A percentile compares a stretch with the other conserved stretches of the same genome.
These are phyloP conservation scores for Chaetomium tenue DNA, from an alignment of 495 filamentous ascomycete species.

Conservation along the genomic window DNA sequence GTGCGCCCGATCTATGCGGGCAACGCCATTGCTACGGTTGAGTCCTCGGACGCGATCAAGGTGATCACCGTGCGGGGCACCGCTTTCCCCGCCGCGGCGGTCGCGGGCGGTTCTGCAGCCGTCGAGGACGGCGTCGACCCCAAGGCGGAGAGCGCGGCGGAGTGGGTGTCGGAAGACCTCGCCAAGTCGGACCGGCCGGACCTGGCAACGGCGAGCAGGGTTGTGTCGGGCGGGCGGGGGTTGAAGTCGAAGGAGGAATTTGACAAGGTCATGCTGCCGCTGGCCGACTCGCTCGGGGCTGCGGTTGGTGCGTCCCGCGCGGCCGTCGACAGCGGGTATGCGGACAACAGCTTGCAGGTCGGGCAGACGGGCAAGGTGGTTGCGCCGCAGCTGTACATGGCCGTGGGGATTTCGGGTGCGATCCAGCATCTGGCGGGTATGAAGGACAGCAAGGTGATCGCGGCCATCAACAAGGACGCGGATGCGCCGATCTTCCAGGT, in stretches of 20 bases:
- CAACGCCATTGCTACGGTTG: slow-evolving; percentile 95
- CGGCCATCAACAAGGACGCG: slow-evolving; percentile 94
- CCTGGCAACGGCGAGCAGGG: slow-evolving; percentile 77
- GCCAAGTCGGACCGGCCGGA: slow-evolving; percentile 94
- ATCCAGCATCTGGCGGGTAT: slow-evolving; percentile 99
- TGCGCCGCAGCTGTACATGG: slow-evolving; percentile 91
- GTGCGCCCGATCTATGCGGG: slow-evolving; percentile 97
- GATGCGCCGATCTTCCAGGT: slow-evolving; percentile 99
- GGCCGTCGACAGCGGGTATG: slow-evolving; percentile 95
- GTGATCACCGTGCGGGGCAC: slow-evolving; percentile 90
- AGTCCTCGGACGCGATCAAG: slow-evolving; percentile 83
- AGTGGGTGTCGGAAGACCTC: slow-evolving; percentile 94
- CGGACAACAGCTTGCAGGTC: slow-evolving; percentile 98
- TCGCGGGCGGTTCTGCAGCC: slow-evolving; percentile 53
- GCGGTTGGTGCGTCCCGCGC: slow-evolving; percentile 93
- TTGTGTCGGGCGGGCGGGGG: slow-evolving; percentile 92
- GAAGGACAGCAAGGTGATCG: slow-evolving; percentile 99
- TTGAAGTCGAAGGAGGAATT: slow-evolving; percentile 98
- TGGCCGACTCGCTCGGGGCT: slow-evolving; percentile 88
- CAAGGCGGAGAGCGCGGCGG: slow-evolving; percentile 65
- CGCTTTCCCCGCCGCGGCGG: slow-evolving; percentile 67
- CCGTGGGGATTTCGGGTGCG: slow-evolving; percentile 91
- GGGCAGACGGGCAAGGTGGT: slow-evolving; percentile 99
- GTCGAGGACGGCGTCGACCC: slow-evolving; percentile 68
- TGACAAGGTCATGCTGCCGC: slow-evolving; percentile 82